These are phyloP conservation scores for Pachyrhizus erosus DNA, from an alignment of 306 rosid species.

Conservation along the genomic window DNA sequence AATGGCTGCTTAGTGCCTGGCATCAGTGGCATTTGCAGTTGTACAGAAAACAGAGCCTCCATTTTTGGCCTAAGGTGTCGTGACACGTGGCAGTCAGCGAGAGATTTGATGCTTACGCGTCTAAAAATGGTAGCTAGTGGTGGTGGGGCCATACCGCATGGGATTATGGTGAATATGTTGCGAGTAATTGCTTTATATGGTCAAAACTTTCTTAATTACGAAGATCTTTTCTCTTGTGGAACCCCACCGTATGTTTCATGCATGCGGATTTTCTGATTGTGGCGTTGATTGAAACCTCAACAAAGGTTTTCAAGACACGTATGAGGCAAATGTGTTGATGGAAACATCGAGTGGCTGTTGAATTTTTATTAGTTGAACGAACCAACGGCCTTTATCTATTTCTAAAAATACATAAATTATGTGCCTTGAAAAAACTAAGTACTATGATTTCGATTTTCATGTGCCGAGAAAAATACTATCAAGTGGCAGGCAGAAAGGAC, in stretches of 20 bases:
- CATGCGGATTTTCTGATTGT: not conserved
- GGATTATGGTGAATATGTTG: not conserved
- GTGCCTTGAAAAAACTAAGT: not conserved
- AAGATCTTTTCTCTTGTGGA: conserved; percentile 4
- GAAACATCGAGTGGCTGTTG: not conserved
- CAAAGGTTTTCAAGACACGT: not conserved
- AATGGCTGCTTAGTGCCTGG: no score
- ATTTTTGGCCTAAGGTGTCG: not conserved
- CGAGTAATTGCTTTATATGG: not conserved
- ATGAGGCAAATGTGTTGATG: not conserved
- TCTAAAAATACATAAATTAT: not conserved
- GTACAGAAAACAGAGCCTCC: not conserved
- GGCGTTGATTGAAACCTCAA: no score
- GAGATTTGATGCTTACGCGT: not conserved
- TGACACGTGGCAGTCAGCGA: conserved; percentile 31
- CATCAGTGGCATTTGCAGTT: conserved; percentile 20
- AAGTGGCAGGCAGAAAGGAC: not conserved
- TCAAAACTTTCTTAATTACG: not conserved
- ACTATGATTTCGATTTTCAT: not conserved
- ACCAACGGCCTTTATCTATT: conserved; percentile 20
- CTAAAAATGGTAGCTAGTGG: conserved; percentile 1
- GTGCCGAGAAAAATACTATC: not conserved
- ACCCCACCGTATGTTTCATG: not conserved
- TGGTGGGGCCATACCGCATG: conserved; percentile 23
- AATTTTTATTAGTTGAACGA: conserved; percentile 15